phyloP scores from a whole-genome alignment of 2,329 filamentous ascomycete species.

The Mycosphaerelloides madeirae region DNA sequence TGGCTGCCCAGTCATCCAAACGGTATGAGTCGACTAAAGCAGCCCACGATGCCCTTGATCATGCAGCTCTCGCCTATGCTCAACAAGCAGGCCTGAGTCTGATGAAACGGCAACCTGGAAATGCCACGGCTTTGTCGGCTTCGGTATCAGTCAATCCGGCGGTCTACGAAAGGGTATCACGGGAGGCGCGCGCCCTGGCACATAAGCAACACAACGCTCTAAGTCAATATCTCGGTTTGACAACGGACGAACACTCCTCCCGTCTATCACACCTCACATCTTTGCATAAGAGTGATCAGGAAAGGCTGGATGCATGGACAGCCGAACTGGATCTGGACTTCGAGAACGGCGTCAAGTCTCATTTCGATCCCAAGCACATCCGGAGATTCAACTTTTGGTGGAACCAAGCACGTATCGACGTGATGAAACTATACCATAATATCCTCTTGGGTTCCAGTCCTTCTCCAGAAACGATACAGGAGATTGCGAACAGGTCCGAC shows the following conservation, averaged over 20 bases:
- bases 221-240: not conserved
- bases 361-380: not conserved
- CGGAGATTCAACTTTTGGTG: constrained; percentile 56
- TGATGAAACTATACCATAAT: constrained; percentile 75
- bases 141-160: too few relatives aligned
- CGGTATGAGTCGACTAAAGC: too few relatives aligned
- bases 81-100: too few relatives aligned
- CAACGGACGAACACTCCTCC: not conserved
- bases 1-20: too few relatives aligned
- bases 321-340: not conserved
- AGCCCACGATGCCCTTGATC: too few relatives aligned
- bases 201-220: constrained; percentile 67
- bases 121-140: too few relatives aligned
- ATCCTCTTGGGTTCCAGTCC: too few relatives aligned
- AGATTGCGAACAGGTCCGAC: too few relatives aligned
- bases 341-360: not conserved
- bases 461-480: too few relatives aligned
- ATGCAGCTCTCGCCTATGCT: too few relatives aligned
- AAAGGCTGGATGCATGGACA: constrained; percentile 1
- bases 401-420: constrained; percentile 56
- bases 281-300: too few relatives aligned
- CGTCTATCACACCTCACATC: not conserved
- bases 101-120: too few relatives aligned
- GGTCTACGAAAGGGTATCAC: constrained; percentile 94
- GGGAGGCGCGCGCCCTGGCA: constrained; percentile 88